Evolutionary conservation across 192 early-diverging fungal species (phyloP).

Genomic region (Backusella tuberculispora): DNA sequence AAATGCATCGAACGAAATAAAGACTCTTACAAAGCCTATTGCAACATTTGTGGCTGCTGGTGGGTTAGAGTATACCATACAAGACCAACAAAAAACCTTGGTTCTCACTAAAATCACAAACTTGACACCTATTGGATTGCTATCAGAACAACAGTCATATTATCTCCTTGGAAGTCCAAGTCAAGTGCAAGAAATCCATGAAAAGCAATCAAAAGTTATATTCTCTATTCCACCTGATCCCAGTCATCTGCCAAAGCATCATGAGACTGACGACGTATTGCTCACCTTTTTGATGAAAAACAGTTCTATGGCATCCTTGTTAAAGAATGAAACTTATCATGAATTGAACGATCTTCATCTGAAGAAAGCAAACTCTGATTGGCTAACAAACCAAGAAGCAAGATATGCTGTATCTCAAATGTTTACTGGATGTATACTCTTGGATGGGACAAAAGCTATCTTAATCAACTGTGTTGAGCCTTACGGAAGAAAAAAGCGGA

Average conservation of each 20-base stretch:
- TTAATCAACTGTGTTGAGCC: constrained; percentile 1
- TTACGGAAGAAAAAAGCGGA: constrained; percentile 8
- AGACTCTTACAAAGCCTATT: constrained; percentile 14
- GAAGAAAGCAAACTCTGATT: constrained; percentile 16
- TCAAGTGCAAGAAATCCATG: constrained; percentile 17
- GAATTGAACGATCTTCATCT: constrained; percentile 16
- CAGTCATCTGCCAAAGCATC: constrained; percentile 2
- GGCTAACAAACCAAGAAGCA: constrained; percentile 20
- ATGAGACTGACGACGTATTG: constrained; percentile 7
- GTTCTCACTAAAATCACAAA: constrained; percentile 7
- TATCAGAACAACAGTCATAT: constrained; percentile 11
- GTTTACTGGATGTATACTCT: constrained; percentile 5
- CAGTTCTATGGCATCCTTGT: constrained; percentile 12
- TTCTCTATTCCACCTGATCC: constrained; percentile 27
- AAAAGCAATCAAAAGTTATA: constrained; percentile 10
- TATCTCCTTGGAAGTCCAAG: constrained; percentile 20
- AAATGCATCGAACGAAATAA: background rate
- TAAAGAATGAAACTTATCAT: constrained; percentile 18
- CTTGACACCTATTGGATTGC: constrained; percentile 18
- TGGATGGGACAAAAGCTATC: background rate
- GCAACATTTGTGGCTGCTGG: constrained; percentile 18
- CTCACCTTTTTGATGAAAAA: constrained; percentile 17
- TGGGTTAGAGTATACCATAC: constrained; percentile 4
- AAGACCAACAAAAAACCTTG: constrained; percentile 17
- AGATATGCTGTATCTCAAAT: constrained; percentile 16